Evolutionary conservation across 2,329 filamentous ascomycete species (phyloP).

Genomic region (Xylaria sp.): DNA sequence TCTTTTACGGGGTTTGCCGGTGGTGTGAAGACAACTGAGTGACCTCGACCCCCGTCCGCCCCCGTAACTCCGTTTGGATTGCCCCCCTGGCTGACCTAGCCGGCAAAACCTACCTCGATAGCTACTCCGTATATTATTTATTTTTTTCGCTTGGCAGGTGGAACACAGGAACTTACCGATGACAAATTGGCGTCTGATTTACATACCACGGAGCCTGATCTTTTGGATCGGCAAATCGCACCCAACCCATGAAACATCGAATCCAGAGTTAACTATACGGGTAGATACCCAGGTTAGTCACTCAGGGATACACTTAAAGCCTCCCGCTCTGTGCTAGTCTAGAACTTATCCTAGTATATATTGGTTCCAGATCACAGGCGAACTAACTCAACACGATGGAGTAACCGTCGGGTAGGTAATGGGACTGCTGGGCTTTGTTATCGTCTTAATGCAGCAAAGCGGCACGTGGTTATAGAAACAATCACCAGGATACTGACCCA

Average conservation of each 20-base stretch:
- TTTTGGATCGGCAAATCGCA: constrained; percentile 26
- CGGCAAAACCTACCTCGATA: background rate
- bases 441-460: background rate
- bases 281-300: background rate
- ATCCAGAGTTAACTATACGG: constrained; percentile 12
- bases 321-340: constrained; percentile 8
- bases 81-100: constrained; percentile 22
- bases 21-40: constrained; percentile 25
- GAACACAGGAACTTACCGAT: constrained; percentile 31
- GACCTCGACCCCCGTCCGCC: constrained; percentile 7
- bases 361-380: too few relatives aligned
- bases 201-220: constrained; percentile 12
- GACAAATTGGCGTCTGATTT: constrained; percentile 28
- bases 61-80: constrained; percentile 30
- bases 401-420: background rate
- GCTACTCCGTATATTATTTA: background rate
- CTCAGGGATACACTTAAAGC: background rate
- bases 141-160: background rate
- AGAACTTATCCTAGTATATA: background rate
- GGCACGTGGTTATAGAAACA: background rate
- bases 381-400: background rate
- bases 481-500: background rate
- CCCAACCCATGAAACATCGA: constrained; percentile 23
- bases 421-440: background rate
- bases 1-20: constrained; percentile 32